phyloP scores from a whole-genome alignment of 148 eudicot species.

The Nepenthes mirabilis region DNA sequence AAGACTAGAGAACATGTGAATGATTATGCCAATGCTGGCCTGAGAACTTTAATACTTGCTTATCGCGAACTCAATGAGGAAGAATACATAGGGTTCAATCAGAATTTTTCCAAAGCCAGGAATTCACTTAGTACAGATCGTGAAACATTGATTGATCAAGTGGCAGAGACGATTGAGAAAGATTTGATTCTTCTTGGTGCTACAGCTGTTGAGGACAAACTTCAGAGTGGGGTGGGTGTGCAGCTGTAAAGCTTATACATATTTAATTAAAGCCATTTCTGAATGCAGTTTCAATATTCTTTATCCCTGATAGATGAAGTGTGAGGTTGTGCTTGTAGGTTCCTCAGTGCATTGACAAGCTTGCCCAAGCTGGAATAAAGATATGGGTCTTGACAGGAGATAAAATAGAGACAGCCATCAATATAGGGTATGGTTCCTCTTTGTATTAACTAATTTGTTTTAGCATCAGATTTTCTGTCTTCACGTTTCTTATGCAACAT shows the following conservation, averaged over 20 bases:
- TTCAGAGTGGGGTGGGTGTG: slow-evolving; percentile 74
- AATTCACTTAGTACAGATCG: slow-evolving; percentile 75
- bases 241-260: not conserved
- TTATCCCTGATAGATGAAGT: not conserved
- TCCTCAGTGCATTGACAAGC: slow-evolving; percentile 95
- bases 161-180: slow-evolving; percentile 53
- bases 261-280: not conserved
- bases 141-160: slow-evolving; percentile 55
- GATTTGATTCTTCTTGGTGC: slow-evolving; percentile 93
- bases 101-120: slow-evolving; percentile 52
- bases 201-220: slow-evolving; percentile 98
- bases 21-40: slow-evolving; percentile 93
- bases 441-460: not conserved
- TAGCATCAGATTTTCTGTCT: not conserved
- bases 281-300: not conserved
- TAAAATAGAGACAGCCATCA: slow-evolving; percentile 99
- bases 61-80: slow-evolving; percentile 61
- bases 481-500: not conserved
- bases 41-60: slow-evolving; percentile 81
- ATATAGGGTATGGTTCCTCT: slow-evolving; percentile 63
- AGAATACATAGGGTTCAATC: slow-evolving; percentile 51
- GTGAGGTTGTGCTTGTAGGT: slow-evolving; percentile 35
- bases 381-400: slow-evolving; percentile 99
- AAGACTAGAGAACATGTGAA: slow-evolving; percentile 72
- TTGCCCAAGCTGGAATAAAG: slow-evolving; percentile 98